These are phyloP conservation scores for Auriscalpium orientale DNA, from an alignment of 768 basidiomycete genomes.

Conservation along the genomic window DNA sequence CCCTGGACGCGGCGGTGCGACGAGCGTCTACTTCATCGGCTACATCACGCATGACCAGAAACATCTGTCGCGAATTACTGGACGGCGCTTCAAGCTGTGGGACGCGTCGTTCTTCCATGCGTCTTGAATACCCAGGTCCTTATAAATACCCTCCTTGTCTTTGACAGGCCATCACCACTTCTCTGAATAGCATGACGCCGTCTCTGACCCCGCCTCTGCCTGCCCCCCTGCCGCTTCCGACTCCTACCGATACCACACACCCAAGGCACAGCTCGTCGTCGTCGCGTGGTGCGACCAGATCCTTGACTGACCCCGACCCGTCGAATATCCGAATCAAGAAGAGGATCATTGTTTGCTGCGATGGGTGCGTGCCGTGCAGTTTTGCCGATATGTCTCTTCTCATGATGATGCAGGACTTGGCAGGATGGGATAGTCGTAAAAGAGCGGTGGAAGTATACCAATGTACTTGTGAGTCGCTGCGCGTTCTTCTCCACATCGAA, in stretches of 20 bases:
- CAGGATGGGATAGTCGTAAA: conserved; percentile 42
- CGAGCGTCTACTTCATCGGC: too few species aligned
- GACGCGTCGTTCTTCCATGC: not conserved
- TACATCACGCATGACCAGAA: too few species aligned
- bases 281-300: conserved; percentile 1
- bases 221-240: not conserved
- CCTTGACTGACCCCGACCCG: conserved; percentile 1
- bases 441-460: conserved; percentile 25
- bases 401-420: conserved; percentile 47
- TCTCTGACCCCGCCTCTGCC: not conserved
- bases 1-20: too few species aligned
- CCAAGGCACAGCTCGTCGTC: not conserved
- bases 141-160: not conserved
- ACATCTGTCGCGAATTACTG: too few species aligned
- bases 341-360: conserved; percentile 66
- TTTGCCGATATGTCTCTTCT: not conserved
- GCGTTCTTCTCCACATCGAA: not conserved
- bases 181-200: not conserved
- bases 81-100: too few species aligned
- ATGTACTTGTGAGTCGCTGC: conserved; percentile 20
- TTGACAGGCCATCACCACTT: not conserved
- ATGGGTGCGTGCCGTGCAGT: conserved; percentile 42
- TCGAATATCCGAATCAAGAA: conserved; percentile 2
- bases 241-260: not conserved
- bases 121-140: not conserved